Conservation (phyloP, 345 rosid species). For the Brassica cretica region DNA sequence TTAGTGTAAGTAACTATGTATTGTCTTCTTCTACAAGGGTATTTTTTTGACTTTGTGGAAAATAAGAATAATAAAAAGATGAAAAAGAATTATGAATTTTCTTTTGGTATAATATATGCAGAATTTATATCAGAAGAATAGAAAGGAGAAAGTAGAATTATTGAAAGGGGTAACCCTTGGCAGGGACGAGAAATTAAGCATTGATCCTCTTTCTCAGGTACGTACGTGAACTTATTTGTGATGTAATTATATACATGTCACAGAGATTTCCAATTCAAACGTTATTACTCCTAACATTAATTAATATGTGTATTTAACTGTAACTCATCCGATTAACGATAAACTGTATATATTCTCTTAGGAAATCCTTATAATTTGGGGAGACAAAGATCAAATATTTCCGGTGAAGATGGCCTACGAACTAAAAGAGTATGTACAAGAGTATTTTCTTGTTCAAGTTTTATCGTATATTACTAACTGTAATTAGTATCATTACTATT, state of each 20-base stretch:
- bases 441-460: neutral
- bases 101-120: slow-evolving; percentile 17
- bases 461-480: neutral
- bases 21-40: neutral
- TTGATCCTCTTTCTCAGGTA: slow-evolving; percentile 72
- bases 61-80: neutral
- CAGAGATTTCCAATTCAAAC: neutral
- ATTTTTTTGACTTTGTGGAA: neutral
- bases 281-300: neutral
- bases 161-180: slow-evolving; percentile 61
- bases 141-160: slow-evolving; percentile 72
- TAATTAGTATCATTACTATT: neutral
- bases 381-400: slow-evolving; percentile 76
- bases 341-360: slow-evolving; percentile 16
- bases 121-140: slow-evolving; percentile 62
- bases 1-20: slow-evolving; percentile 49
- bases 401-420: slow-evolving; percentile 79
- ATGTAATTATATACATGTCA: slow-evolving; percentile 1
- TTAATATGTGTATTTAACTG: neutral
- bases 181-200: slow-evolving; percentile 42
- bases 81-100: neutral
- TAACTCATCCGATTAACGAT: neutral
- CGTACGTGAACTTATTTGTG: neutral
- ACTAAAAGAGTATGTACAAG: slow-evolving; percentile 56
- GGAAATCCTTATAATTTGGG: slow-evolving; percentile 84